These are phyloP conservation scores for Acacia concinna DNA, from an alignment of 331 rosid species.

Conservation along the genomic window DNA sequence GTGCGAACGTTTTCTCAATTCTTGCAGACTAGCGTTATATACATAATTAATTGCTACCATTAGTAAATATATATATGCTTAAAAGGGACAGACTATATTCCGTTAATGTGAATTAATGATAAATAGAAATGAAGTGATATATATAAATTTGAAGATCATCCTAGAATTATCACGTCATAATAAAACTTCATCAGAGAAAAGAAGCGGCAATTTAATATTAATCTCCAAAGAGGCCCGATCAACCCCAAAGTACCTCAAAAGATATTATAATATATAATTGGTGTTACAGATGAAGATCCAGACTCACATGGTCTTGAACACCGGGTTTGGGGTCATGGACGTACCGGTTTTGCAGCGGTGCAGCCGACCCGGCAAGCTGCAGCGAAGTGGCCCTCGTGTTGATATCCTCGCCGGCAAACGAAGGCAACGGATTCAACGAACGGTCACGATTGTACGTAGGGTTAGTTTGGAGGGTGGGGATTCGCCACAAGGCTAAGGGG, in stretches of 20 bases:
- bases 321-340: constrained; percentile 47
- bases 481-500: constrained; percentile 77
- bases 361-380: constrained; percentile 23
- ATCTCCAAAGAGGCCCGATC: background rate
- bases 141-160: background rate
- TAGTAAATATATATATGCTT: background rate
- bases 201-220: background rate
- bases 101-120: background rate
- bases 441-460: constrained; percentile 51
- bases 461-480: constrained; percentile 47
- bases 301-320: constrained; percentile 70
- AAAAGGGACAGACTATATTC: background rate
- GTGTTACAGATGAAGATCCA: constrained; percentile 88
- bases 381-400: constrained; percentile 24
- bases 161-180: background rate
- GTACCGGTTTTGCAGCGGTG: constrained; percentile 43
- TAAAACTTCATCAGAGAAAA: background rate
- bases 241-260: background rate
- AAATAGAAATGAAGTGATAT: background rate
- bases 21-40: background rate
- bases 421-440: constrained; percentile 44
- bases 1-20: constrained; percentile 29
- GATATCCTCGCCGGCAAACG: constrained; percentile 55
- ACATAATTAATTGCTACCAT: background rate
- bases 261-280: constrained; percentile 16